Conservation (phyloP, 495 filamentous ascomycete species). For the Chaetomium fimeti region DNA sequence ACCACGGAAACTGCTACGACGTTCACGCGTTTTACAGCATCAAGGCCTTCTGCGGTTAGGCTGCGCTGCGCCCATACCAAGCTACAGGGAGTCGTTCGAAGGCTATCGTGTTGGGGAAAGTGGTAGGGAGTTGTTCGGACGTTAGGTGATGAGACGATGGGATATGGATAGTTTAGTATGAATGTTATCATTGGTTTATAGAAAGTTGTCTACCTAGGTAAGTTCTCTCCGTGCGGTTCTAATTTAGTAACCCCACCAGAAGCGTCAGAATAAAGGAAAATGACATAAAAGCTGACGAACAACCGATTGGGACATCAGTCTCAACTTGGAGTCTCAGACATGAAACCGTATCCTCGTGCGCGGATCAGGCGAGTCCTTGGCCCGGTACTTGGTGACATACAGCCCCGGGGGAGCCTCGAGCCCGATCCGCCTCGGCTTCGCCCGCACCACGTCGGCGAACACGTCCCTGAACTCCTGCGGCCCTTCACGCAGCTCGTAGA, state of each 20-base stretch:
- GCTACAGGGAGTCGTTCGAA: not conserved
- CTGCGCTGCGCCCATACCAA: not conserved
- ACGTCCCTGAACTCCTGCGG: no score
- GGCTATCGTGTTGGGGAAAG: not conserved
- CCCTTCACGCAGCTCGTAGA: no score
- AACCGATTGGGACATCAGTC: no score
- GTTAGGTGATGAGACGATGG: no score
- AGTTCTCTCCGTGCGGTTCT: no score
- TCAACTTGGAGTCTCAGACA: not conserved
- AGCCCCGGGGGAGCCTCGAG: not conserved
- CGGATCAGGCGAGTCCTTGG: not conserved
- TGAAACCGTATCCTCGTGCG: not conserved
- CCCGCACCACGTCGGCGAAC: no score
- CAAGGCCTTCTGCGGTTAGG: not conserved
- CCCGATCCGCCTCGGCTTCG: no score
- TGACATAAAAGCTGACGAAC: no score
- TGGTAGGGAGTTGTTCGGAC: not conserved
- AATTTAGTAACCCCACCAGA: no score
- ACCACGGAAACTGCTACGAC: not conserved
- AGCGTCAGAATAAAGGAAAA: no score
- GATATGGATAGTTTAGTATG: not conserved
- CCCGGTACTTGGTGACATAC: not conserved
- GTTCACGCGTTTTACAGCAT: conserved; percentile 1
- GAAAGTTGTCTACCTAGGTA: no score
- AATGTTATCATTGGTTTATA: not conserved